phyloP scores from a whole-genome alignment of 768 basidiomycete species.

The Rhodotorula taiwanensis region DNA sequence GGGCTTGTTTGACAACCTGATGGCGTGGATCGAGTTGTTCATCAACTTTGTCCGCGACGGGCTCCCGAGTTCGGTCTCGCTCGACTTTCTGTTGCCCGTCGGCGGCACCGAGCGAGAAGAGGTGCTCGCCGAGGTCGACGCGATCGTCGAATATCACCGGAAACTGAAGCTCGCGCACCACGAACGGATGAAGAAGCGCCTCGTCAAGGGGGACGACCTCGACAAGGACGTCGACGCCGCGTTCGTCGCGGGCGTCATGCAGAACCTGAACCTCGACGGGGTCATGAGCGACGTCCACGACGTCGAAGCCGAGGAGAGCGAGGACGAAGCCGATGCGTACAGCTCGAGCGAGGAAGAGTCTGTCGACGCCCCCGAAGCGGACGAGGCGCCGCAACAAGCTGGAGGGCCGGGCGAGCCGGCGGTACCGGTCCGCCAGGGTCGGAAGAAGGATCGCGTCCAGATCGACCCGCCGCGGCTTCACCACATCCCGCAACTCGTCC shows the following conservation, averaged over 20 bases:
- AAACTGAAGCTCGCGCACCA: conserved; percentile 88
- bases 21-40: conserved; percentile 96
- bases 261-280: conserved; percentile 73
- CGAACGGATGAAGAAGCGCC: conserved; percentile 77
- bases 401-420: conserved; percentile 41
- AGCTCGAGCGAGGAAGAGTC: conserved; percentile 38
- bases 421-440: conserved; percentile 32
- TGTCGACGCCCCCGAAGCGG: conserved; percentile 48
- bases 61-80: conserved; percentile 61
- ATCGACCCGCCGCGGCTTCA: conserved; percentile 68
- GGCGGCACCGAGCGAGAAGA: conserved; percentile 65
- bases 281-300: conserved; percentile 72
- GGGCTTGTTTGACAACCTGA: conserved; percentile 82
- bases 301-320: conserved; percentile 59
- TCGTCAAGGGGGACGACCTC: conserved; percentile 54
- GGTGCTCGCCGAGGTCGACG: conserved; percentile 79
- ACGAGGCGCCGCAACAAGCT: conserved; percentile 46
- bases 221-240: conserved; percentile 70
- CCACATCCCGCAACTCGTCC: conserved; percentile 72
- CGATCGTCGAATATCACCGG: conserved; percentile 85
- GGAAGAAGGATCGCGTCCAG: conserved; percentile 49
- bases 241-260: conserved; percentile 71
- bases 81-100: conserved; percentile 85
- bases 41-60: conserved; percentile 84
- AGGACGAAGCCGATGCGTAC: conserved; percentile 43